Conservation (phyloP, 345 rosid genomes). For the Turnera subulata region DNA sequence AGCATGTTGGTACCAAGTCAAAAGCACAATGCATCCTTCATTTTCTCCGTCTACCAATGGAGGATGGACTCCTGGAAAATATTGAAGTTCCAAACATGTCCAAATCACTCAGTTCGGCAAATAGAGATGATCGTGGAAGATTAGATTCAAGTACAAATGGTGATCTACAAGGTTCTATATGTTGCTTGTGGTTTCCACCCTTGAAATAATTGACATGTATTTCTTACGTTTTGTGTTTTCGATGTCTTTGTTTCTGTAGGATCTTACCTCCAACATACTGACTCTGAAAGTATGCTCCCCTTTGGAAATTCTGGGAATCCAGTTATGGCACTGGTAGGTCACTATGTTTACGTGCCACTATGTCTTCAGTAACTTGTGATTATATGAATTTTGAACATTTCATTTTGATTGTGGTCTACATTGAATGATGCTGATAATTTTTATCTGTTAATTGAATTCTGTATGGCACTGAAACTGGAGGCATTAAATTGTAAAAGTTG, state of each 20-base stretch:
- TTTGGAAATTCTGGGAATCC: constrained; percentile 88
- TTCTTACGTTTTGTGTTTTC: constrained; percentile 1
- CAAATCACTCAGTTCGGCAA: constrained; percentile 35
- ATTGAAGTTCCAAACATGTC: constrained; percentile 66
- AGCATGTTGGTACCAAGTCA: constrained; percentile 88
- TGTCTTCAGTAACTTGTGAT: neutral
- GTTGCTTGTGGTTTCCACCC: constrained; percentile 9
- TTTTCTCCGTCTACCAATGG: constrained; percentile 84
- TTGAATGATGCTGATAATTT: too few species aligned
- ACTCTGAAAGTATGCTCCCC: constrained; percentile 69
- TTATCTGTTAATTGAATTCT: too few species aligned
- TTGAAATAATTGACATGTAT: constrained; percentile 6
- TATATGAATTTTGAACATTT: neutral
- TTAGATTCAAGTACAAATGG: constrained; percentile 50
- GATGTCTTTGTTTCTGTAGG: constrained; percentile 33
- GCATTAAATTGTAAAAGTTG: too few species aligned
- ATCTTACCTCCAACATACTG: constrained; percentile 41
- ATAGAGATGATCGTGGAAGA: constrained; percentile 48
- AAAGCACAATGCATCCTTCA: constrained; percentile 96
- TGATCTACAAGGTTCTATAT: constrained; percentile 40
- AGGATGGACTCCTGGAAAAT: constrained; percentile 78
- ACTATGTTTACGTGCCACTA: constrained; percentile 2
- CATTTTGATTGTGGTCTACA: neutral
- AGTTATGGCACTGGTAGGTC: constrained; percentile 86
- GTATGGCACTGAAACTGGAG: neutral